Evolutionary conservation across 306 rosid species (phyloP), one percentile per base, ranked within the genome.

Genomic region (Phaseolus lunatus): DNA sequence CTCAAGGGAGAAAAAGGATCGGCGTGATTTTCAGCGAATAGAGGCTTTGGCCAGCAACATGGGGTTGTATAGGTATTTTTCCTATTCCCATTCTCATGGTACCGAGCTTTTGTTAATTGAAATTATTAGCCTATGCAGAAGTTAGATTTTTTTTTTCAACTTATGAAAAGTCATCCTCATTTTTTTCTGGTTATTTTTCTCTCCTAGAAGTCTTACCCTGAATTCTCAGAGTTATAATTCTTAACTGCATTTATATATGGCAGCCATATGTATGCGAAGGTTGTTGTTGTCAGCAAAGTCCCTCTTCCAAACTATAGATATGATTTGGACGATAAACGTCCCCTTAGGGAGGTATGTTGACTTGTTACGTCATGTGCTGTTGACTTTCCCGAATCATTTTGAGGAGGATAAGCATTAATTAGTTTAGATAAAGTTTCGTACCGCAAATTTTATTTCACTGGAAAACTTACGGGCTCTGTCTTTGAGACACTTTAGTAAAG

Each of bases 301-400:
- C 96, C 96, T 3, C 84, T 90, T 80, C 96, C 97, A 69, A 90
- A 90, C 90, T 92, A 92, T 85, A 86, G 97, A 77, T 88, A 72
- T 75, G 97, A 90, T 77, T 84, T 92, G 81, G 97, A 92, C 74
- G 94, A 92, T 61, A 79, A 70, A 76, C 90, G 94, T 12, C 97
- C 91, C 11, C 90, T 80, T 83, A 87, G 96, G 75, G 94, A 92
- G 96, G 97, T 92, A 89, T 19, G 45, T 62, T 53, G 12, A 9
- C 19, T 24, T 53, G 49, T 79, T 86, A 50, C 62, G 27, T 82
- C 20, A 81, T 23, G 20, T 67, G 8, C 70, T 41, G 49, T 47
- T 9, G 24, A 29, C 12, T 48, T 81, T 58, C 57, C 50, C 58
- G 39, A 58, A 57, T 52, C n/a, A 70, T 50, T n/a, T 22, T 68